Percentiles rank a stretch among this genome's conserved stretches.
These are phyloP conservation scores for Elaeis guineensis DNA, from an alignment of 176 grass and related monocot genomes.

Conservation along the genomic window DNA sequence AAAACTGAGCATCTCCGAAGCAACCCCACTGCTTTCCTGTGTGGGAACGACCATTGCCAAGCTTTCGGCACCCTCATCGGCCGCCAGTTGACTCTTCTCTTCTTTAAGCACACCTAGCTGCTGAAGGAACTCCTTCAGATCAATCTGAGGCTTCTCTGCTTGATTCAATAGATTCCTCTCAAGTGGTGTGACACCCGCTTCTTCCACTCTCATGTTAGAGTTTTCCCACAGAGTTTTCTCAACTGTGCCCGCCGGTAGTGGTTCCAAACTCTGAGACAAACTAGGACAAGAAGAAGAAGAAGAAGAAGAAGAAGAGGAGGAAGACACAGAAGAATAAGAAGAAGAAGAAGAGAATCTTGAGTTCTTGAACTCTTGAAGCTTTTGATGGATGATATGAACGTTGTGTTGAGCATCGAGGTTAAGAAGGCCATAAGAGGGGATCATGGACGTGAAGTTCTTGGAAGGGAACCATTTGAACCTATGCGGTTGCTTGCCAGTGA, in stretches of 20 bases:
- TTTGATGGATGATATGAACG: slow-evolving; percentile 94
- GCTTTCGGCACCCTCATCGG: background rate
- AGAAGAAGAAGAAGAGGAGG: background rate
- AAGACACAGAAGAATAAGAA: too few relatives aligned
- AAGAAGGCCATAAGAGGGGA: slow-evolving; percentile 76
- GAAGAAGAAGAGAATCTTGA: background rate
- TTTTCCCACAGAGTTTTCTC: slow-evolving; percentile 3
- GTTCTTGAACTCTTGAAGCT: slow-evolving; percentile 81
- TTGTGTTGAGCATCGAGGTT: slow-evolving; percentile 99
- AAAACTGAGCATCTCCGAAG: slow-evolving; percentile 19
- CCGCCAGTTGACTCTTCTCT: slow-evolving; percentile 19
- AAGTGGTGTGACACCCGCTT: background rate
- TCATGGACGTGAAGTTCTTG: slow-evolving; percentile 1
- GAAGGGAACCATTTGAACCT: slow-evolving; percentile 78
- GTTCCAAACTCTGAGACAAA: slow-evolving; percentile 1
- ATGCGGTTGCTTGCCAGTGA: slow-evolving; percentile 38
- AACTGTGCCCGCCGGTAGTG: background rate
- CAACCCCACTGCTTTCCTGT: slow-evolving; percentile 3
- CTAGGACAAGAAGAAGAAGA: slow-evolving; percentile 1
- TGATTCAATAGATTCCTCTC: too few relatives aligned
- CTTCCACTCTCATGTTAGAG: background rate
- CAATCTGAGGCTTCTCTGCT: slow-evolving; percentile 76
- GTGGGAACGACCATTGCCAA: too few relatives aligned
- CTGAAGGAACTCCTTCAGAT: slow-evolving; percentile 94
- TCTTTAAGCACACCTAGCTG: slow-evolving; percentile 71